Evolutionary conservation across 345 rosid species (phyloP), one percentile per base, ranked within the genome.

Genomic region (Barbarea vulgaris): DNA sequence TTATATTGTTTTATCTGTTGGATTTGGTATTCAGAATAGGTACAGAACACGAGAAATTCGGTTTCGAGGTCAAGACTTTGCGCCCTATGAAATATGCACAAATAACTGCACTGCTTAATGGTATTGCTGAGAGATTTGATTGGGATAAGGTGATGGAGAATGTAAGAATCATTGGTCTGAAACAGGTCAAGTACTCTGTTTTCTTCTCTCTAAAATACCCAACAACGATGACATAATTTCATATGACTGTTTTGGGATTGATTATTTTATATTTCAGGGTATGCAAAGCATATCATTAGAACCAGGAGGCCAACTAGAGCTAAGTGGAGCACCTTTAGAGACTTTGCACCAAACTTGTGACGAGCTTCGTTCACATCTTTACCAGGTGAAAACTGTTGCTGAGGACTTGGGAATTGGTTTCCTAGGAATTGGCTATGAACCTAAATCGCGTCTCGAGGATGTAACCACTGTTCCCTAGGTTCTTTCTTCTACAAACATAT

Each of bases 291-390:
- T 92, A 85, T 88, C 97, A 47, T 79, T 92, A 41, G 97, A 92
- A 84, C 90, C 93, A n/a, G 97, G 93, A 33, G 97, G 96, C 74
- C 96, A 91, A 67, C 85, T 93, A 81, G 98, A 93, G 89, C 97
- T 93, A 25, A 93, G 98, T 75, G 98, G 98, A 24, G 98, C 97
- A 67, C 93, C 98, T 76, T 82, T 89, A 64, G 94, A 91, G 81
- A 93, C 97, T 24, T 81, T 93, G 87, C 98, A 93, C 81, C 98
- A 91, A 83, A 93, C 97, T 44, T 88, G 92, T 82, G 94, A 93
- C 14, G 96, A 93, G 84, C 91, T 93, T 64, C 82, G 82, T 78
- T 91, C 98, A 51, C 98, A 93, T 81, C 93, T 90, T 67, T 83
- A 93, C 81, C 96, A 93, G 85, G 97, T 93, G 50, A 91, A 93